These are phyloP conservation scores for Senecio squalidus DNA, from an alignment of 140 eudicot species.

Conservation along the genomic window DNA sequence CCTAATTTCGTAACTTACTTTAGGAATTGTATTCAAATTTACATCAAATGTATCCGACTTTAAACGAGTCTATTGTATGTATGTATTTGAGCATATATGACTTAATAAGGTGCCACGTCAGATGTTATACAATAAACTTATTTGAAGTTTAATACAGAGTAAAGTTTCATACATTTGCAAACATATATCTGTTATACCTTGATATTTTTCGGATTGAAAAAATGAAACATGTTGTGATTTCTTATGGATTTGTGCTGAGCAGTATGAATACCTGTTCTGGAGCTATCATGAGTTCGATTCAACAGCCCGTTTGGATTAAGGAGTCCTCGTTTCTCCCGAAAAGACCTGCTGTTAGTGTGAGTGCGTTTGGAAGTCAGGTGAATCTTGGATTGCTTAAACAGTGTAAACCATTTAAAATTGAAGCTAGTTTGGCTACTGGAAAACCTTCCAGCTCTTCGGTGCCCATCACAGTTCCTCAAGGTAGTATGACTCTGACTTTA, in stretches of 20 bases:
- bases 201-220: neutral
- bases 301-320: slow-evolving; percentile 49
- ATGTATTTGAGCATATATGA: no score
- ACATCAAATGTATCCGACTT: no score
- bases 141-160: no score
- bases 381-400: slow-evolving; percentile 39
- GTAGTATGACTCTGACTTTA: neutral
- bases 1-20: no score
- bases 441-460: slow-evolving; percentile 41
- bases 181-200: no score
- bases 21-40: no score
- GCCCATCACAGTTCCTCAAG: slow-evolving; percentile 42
- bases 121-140: no score
- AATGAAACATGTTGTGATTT: neutral
- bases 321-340: slow-evolving; percentile 34
- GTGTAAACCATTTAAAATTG: slow-evolving; percentile 38
- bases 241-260: neutral
- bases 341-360: slow-evolving; percentile 24
- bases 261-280: slow-evolving; percentile 68
- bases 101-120: no score
- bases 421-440: slow-evolving; percentile 51
- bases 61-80: no score
- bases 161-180: no score
- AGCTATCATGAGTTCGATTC: slow-evolving; percentile 56
- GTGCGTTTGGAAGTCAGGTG: slow-evolving; percentile 23